Evolutionary conservation across 140 eudicot genomes (phyloP).

Genomic region (Artemisia princeps): DNA sequence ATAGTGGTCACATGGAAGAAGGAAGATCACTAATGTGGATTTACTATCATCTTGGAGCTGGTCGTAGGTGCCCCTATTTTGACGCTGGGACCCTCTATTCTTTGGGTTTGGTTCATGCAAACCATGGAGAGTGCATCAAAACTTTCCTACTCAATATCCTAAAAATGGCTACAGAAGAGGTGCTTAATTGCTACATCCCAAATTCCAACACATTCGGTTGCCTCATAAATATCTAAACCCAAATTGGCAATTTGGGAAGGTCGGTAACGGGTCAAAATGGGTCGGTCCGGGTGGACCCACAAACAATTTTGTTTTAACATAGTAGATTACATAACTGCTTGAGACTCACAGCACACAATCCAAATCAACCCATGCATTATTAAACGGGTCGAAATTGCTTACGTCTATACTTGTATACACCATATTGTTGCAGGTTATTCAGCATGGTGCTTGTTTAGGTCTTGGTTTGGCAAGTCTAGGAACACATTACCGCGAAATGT

Average conservation of each 20-base stretch:
- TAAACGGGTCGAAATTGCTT: no score
- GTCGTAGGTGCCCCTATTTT: slow-evolving; percentile 71
- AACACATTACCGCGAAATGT: slow-evolving; percentile 80
- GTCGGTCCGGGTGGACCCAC: no score
- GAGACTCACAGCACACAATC: no score
- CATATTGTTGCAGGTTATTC: slow-evolving; percentile 66
- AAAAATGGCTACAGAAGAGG: slow-evolving; percentile 80
- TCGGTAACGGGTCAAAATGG: no score
- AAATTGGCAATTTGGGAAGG: no score
- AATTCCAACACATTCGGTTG: background rate
- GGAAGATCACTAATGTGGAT: slow-evolving; percentile 70
- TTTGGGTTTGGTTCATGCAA: slow-evolving; percentile 83
- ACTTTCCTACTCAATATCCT: slow-evolving; percentile 79
- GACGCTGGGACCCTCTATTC: slow-evolving; percentile 98
- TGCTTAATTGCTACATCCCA: slow-evolving; percentile 20
- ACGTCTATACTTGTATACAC: background rate
- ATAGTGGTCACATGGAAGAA: slow-evolving; percentile 79
- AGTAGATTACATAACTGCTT: no score
- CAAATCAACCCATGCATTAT: no score
- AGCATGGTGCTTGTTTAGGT: slow-evolving; percentile 97
- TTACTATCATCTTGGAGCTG: background rate
- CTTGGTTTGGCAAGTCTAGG: slow-evolving; percentile 91
- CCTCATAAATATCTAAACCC: no score
- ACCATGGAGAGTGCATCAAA: slow-evolving; percentile 93
- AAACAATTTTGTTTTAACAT: no score